Evolutionary conservation across 164 flowering plant genomes (phyloP), one percentile per base, ranked within the genome.

Genomic region (Liriodendron chinense): DNA sequence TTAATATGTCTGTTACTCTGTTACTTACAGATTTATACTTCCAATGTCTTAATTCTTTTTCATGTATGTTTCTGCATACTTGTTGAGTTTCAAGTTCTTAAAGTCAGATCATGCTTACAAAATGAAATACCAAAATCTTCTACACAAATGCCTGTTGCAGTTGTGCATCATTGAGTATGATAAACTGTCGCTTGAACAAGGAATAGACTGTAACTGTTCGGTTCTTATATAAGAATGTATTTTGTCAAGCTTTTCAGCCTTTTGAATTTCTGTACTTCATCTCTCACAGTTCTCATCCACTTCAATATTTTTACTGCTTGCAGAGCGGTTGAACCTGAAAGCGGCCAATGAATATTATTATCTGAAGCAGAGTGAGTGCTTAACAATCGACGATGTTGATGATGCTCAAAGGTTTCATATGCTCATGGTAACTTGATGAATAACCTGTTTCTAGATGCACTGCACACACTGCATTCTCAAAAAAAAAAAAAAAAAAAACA

Each of bases 311-410:
- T 73, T 76, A 43, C 6, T 72, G 23, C 26, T 50, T 81, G 77
- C 96, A 96, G 99, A 83, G 68, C 85, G 74, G 78, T 74, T 94
- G 81, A 89, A 90, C 76, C 84, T 96, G 74, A 94, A 85, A 85
- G 57, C 48, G 75, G 93, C 96, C 24, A 78, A 75, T 76, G 91
- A 87, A 14, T 96, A 87, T 83, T 78, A 87, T 0, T 94, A 94
- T 81, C 93, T 96, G 70, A 89, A 83, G 70, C 97, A 89, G 78
- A 88, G 99, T 78, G 87, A 82, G 53, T 91, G 97, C 84, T 82
- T 89, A 86, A 81, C 73, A 72, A 90, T 96, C 74, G 85, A 84
- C 75, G 88, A 84, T 74, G 85, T 89, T 73, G 91, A 91, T 80
- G 99, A 96, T 85, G 91, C 89, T 73, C 70, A 73, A 68, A 85